A percentile compares a stretch with the other conserved stretches of the same genome.
These are phyloP conservation scores for Phytophthora chlamydospora DNA, from an alignment of 352 stramenopile genomes.

Conservation along the genomic window DNA sequence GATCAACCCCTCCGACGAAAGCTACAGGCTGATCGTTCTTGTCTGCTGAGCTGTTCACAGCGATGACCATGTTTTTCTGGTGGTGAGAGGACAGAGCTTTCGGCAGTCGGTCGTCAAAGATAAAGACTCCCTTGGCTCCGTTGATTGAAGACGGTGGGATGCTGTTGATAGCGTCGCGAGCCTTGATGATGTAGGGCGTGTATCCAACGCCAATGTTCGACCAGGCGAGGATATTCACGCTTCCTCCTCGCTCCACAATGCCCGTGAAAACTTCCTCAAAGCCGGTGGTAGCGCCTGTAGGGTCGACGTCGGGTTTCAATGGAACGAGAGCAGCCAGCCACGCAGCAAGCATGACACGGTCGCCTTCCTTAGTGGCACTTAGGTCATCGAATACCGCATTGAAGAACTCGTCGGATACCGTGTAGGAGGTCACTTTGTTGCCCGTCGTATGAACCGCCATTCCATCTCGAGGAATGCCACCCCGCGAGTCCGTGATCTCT, in stretches of 20 bases:
- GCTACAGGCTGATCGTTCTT: slow-evolving; percentile 28
- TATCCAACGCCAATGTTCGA: slow-evolving; percentile 45
- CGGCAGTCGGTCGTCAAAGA: slow-evolving; percentile 61
- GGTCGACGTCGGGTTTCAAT: slow-evolving; percentile 33
- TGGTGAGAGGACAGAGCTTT: slow-evolving; percentile 43
- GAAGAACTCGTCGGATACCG: slow-evolving; percentile 54
- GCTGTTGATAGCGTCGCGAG: slow-evolving; percentile 48
- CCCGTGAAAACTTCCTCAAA: slow-evolving; percentile 43
- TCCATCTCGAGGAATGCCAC: slow-evolving; percentile 44
- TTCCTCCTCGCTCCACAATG: slow-evolving; percentile 38
- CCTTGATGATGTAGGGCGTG: slow-evolving; percentile 35
- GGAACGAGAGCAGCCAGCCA: slow-evolving; percentile 46
- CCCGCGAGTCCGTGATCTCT: slow-evolving; percentile 52
- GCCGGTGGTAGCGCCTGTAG: slow-evolving; percentile 19
- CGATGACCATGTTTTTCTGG: slow-evolving; percentile 51
- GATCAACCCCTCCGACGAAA: slow-evolving; percentile 58
- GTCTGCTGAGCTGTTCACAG: slow-evolving; percentile 5
- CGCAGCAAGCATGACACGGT: slow-evolving; percentile 40
- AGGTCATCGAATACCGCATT: slow-evolving; percentile 51
- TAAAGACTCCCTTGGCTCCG: slow-evolving; percentile 23
- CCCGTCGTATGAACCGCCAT: slow-evolving; percentile 36
- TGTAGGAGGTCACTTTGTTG: slow-evolving; percentile 53
- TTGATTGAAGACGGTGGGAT: slow-evolving; percentile 19
- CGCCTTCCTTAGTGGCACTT: slow-evolving; percentile 19
- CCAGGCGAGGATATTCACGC: slow-evolving; percentile 54